A percentile compares a stretch with the other conserved stretches of the same genome.
Conservation (phyloP, 768 basidiomycete species). For the Lyophyllum atratum region DNA sequence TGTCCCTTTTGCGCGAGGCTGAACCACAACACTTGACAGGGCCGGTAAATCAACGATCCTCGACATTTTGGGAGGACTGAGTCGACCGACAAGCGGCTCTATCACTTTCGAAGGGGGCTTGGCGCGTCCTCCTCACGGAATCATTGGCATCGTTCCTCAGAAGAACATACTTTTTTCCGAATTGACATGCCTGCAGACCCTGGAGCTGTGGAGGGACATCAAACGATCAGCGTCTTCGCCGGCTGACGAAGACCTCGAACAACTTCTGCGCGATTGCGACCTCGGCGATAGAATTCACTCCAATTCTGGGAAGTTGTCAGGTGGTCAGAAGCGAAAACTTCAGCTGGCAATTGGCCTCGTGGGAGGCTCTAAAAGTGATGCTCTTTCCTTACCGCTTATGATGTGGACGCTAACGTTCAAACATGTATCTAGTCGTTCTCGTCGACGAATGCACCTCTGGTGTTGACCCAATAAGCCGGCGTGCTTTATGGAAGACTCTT, state of each 20-base stretch:
- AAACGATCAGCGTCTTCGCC: constrained; percentile 41
- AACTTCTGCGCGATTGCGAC: constrained; percentile 60
- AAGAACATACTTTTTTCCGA: constrained; percentile 70
- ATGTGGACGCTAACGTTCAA: constrained; percentile 3
- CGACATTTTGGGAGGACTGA: constrained; percentile 53
- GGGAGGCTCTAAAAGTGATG: constrained; percentile 56
- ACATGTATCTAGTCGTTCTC: constrained; percentile 27
- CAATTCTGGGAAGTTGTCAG: constrained; percentile 54
- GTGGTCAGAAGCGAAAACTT: constrained; percentile 68
- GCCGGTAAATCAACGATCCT: constrained; percentile 64
- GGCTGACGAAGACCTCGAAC: constrained; percentile 48
- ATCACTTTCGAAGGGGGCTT: constrained; percentile 45
- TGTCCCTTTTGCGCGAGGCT: not conserved
- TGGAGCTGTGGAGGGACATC: constrained; percentile 58
- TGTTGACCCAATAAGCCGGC: constrained; percentile 63
- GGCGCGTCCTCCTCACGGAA: constrained; percentile 47
- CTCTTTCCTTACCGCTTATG: not conserved
- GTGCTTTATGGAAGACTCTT: constrained; percentile 63
- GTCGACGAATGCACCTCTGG: constrained; percentile 60
- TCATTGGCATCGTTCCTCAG: constrained; percentile 63
- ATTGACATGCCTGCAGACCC: constrained; percentile 58
- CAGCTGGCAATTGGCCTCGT: constrained; percentile 66
- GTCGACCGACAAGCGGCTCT: constrained; percentile 48
- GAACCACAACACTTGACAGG: constrained; percentile 25
- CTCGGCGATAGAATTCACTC: constrained; percentile 54